Base-by-base conservation (phyloP, 208 protist species). In the Zelonia costaricensis region DNA sequence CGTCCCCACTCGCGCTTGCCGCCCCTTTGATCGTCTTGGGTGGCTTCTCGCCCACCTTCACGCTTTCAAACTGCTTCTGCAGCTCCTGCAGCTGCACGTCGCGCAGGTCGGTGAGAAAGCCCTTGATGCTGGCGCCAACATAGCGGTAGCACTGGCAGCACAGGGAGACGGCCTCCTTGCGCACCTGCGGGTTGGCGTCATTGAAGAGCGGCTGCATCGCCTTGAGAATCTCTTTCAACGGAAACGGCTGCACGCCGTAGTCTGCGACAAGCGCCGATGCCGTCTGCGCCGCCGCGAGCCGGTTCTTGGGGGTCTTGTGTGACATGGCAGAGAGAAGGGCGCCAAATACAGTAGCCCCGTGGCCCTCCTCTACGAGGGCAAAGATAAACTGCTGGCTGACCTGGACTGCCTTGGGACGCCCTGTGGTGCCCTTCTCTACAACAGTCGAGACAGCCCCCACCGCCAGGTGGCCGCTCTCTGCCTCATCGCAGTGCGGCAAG, bases 111-210 rank as follows among this genome's bases (percentile, higher is more conserved):
- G 80, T 83, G 1, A 96, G 70, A 56, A 78, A 91, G 5, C 69
- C 58, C 38, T 88, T 87, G 54, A 96, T 89, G 38, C 43, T 69
- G 15, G 69, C 64, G 22, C 90, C 90, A 56, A 93, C 82, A 65
- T 82, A 92, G 48, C 74, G 78, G 69, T 96, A 96, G 55, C 86
- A 93, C 55, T 93, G 78, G 52, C 90, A 93, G 62, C 82, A 96
- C 22, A 95, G 45, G 5, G 51, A 30, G 1, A 61, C 45, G 4
- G 84, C 90, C 45, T 93, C 86, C 38, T 91, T 92, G 0, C 90
- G 74, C 8, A 96, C 85, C 36, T 91, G 80, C 4, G 80, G 59
- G 35, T 87, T 91, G 1, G 81, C 69, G 35, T 96, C 90, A 62
- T 84, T 91, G 56, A 96, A 96, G 10, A 92, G 74, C 7, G 83